Evolutionary conservation across 768 basidiomycete species (phyloP), one percentile per base, ranked within the genome.

Genomic region (Hericium coralloides): DNA sequence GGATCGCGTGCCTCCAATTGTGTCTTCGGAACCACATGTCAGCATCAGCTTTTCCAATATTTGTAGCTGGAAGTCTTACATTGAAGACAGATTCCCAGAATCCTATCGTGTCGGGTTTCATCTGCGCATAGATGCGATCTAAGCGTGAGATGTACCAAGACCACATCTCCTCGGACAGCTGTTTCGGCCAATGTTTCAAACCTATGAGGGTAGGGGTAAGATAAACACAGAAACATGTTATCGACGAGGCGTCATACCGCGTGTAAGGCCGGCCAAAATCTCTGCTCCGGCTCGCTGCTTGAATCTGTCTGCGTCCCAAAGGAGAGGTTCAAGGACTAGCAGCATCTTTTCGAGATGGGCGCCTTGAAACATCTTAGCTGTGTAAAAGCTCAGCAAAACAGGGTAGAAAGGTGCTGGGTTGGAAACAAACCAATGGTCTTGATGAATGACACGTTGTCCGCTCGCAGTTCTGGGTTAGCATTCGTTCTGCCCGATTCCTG

Each of bases 241-340:
- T 15, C 9, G 22, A 31, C n/a, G 20, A 53, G 53, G 31, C 36
- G 26, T 50, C 73, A 53, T 66, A 86, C 88, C 92, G 60, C 92
- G 80, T 55, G 90, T 70, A 50, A 92, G 64, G 20, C 92, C 93
- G 38, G 80, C 76, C 25, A 94, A 67, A 36, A 93, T 69, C 70
- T 87, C 87, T 53, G 83, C 84, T 23, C 85, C 84, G 26, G 89
- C 89, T 23, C 92, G 80, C 66, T 92, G 92, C 70, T 92, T 91
- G 74, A 86, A 92, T 58, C 89, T 87, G 64, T 92, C 88, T 17
- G 76, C 55, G 51, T 87, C 87, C 37, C 70, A 72, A 41, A 90
- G 71, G 26, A 90, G 65, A 12, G 80, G 73, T 41, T 93, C 89
- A 38, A 87, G 74, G 17, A 75, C 72, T 14, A 70, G 66, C 36